Percentiles rank a stretch among this genome's conserved stretches.
phyloP scores from a whole-genome alignment of 1,284 basidiomycete genomes.

The Sphaerobolus stellatus region DNA sequence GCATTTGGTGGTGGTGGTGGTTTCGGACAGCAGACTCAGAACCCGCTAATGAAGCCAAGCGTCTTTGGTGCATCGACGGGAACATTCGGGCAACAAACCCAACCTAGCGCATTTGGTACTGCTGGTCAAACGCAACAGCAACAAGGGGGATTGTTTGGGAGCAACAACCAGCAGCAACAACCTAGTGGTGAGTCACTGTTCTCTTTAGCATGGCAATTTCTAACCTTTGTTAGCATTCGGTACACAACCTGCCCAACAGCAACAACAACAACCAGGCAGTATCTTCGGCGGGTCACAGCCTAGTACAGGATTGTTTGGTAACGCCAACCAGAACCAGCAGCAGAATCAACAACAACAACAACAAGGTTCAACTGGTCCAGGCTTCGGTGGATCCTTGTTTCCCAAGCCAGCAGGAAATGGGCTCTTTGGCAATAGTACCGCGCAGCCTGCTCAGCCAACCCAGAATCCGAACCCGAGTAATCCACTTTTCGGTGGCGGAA shows the following conservation, averaged over 20 bases:
- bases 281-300: slow-evolving; percentile 17
- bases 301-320: slow-evolving; percentile 38
- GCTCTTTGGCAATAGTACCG: slow-evolving; percentile 22
- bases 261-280: background rate
- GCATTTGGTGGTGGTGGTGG: slow-evolving; percentile 13
- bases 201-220: background rate
- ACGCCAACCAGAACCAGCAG: slow-evolving; percentile 13
- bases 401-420: slow-evolving; percentile 22
- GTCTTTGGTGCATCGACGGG: slow-evolving; percentile 21
- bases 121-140: slow-evolving; percentile 19
- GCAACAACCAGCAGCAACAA: slow-evolving; percentile 15
- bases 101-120: slow-evolving; percentile 15
- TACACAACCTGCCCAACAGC: slow-evolving; percentile 23
- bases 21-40: slow-evolving; percentile 11
- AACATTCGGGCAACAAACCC: slow-evolving; percentile 19
- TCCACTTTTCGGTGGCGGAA: slow-evolving; percentile 29
- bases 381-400: slow-evolving; percentile 25
- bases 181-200: background rate
- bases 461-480: slow-evolving; percentile 19
- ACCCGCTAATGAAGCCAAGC: slow-evolving; percentile 15
- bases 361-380: slow-evolving; percentile 22
- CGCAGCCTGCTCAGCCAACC: background rate
- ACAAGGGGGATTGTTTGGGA: slow-evolving; percentile 34
- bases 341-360: slow-evolving; percentile 31
- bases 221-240: slow-evolving; percentile 27